These are phyloP conservation scores for Aspergillus viridinutans DNA, from an alignment of 2,329 filamentous ascomycete genomes.

Conservation along the genomic window DNA sequence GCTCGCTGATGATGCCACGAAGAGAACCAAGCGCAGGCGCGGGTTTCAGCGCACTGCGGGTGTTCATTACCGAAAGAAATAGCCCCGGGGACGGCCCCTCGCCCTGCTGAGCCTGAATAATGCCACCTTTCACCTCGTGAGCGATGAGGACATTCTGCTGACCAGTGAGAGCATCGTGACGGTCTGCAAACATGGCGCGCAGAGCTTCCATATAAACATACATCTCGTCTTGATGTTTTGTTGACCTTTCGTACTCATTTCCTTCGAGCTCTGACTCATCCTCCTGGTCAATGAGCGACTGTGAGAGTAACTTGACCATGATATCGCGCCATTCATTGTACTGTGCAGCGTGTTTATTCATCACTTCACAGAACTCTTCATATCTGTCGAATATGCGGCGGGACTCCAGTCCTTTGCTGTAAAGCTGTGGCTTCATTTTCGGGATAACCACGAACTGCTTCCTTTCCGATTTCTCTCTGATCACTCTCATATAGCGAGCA, in stretches of 20 bases:
- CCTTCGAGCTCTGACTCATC: constrained; percentile 71
- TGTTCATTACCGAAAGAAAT: constrained; percentile 47
- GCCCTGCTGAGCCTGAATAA: constrained; percentile 56
- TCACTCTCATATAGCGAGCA: constrained; percentile 58
- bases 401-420: constrained; percentile 68
- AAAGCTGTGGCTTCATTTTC: constrained; percentile 50
- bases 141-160: constrained; percentile 69
- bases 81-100: constrained; percentile 69
- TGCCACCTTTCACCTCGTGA: constrained; percentile 64
- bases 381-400: constrained; percentile 62
- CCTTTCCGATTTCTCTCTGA: constrained; percentile 51
- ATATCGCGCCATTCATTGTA: constrained; percentile 72
- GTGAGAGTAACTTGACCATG: constrained; percentile 66
- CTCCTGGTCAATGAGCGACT: constrained; percentile 79
- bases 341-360: constrained; percentile 68
- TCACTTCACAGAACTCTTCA: constrained; percentile 57
- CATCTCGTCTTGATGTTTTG: constrained; percentile 81
- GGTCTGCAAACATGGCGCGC: constrained; percentile 71
- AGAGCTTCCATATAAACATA: constrained; percentile 81
- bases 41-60: constrained; percentile 43
- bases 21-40: constrained; percentile 58
- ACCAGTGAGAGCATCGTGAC: constrained; percentile 71
- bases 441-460: constrained; percentile 62
- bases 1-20: constrained; percentile 63
- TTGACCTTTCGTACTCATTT: constrained; percentile 84